A percentile compares a stretch with the other conserved stretches of the same genome.
Conservation (phyloP, 2,329 filamentous ascomycete genomes). For the Trichoderma sp. region DNA sequence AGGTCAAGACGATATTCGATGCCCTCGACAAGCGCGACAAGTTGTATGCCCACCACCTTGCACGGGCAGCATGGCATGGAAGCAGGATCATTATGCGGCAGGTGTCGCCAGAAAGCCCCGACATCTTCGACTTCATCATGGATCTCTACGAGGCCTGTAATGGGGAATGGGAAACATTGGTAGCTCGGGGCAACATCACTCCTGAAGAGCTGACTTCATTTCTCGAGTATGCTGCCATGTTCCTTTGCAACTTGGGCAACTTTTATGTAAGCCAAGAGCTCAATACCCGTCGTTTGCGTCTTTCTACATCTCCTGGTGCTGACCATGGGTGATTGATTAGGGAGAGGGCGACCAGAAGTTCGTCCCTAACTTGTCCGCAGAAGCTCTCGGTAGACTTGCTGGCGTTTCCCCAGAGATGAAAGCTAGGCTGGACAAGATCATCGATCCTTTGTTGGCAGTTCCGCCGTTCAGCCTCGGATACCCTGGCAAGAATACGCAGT, state of each 20-base stretch:
- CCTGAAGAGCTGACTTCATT: not conserved
- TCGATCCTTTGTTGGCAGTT: not conserved
- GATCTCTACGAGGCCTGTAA: not conserved
- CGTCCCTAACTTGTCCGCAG: not conserved
- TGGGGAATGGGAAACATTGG: not conserved
- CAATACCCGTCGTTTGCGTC: not conserved
- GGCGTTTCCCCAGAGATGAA: not conserved
- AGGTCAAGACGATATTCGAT: not conserved
- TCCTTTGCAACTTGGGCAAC: not conserved
- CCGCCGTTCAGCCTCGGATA: not conserved
- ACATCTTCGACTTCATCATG: not conserved
- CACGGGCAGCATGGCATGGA: not conserved
- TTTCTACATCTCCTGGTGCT: not conserved
- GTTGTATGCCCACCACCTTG: not conserved
- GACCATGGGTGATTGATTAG: not conserved
- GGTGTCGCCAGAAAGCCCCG: not conserved
- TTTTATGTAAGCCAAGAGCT: not conserved
- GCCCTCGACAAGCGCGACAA: not conserved
- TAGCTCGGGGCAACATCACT: not conserved
- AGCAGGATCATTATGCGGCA: not conserved
- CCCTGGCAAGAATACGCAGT: not conserved
- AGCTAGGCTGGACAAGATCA: not conserved
- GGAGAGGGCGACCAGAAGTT: not conserved
- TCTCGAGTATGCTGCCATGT: not conserved
- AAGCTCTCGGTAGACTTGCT: not conserved